Evolutionary conservation across 257 asterid genomes (phyloP), one percentile per base, ranked within the genome.

Genomic region (Oldenlandia corymbosa): DNA sequence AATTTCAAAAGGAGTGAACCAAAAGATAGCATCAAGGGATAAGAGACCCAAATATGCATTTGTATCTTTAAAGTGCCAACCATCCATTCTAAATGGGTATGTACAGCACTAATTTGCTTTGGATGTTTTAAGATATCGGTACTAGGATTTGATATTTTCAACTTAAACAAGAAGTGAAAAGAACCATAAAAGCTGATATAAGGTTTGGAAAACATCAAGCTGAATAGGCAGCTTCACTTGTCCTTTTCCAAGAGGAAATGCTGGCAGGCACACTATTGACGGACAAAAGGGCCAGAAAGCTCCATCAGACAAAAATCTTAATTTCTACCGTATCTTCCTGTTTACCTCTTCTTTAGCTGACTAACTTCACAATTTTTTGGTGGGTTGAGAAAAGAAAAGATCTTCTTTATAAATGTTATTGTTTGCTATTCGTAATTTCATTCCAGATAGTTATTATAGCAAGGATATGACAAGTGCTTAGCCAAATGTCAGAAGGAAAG

Each of bases 301-400:
- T 14, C 32, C 66, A 36, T 68, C 53, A 59, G 36, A 26, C 47
- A 31, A 24, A 41, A 12, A n/a, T n/a, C n/a, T n/a, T 11, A 37
- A 21, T n/a, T 20, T 43, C 39, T 10, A 26, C 37, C 17, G 28
- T n/a, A n/a, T 48, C 42, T 58, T 31, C 27, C 16, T 7, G 43
- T 46, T 67, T 23, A 34, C 45, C 59, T 48, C 46, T 23, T 58
- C 52, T 34, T 47, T 68, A 12, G 59, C 58, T 42, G 21, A 10
- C 30, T 30, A 48, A 36, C 34, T 57, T 21, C 17, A 27, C 30
- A 17, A 6, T 16, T 17, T 34, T 57, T 14, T 20, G 34, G 71
- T 3, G 21, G n/a, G 39, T 34, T 34, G 9, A 34, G 9, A 34
- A 4, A 34, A 4, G 39, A 3, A 34, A 34, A 34, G 9, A 34